Base-by-base conservation (phyloP, 129 eudicot genomes). In the Deinandra increscens region DNA sequence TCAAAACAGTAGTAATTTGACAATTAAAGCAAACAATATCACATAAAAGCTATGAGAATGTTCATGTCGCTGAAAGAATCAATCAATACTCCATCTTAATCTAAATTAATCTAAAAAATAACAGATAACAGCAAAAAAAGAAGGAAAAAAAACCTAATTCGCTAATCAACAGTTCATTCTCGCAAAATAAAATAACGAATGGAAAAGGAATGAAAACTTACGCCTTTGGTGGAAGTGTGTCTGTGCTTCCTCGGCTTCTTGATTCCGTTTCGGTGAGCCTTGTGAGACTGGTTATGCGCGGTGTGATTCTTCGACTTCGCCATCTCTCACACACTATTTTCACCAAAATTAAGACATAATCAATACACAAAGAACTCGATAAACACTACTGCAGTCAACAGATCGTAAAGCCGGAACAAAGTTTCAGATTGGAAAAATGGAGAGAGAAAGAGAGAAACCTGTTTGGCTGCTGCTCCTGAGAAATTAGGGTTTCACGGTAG, bases 271-370 rank as follows among this genome's bases (percentile, higher is more conserved):
- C 73, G 77, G 81, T 90, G 97, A 45, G 96, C 96, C 81, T 89
- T 89, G 78, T 51, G 14, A 3, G 96, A 89, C 83, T 89, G 96
- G 77, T 89, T 89, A 74, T 89, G 96, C 4, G 96, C 96, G 13
- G 96, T 89, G 82, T 89, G 96, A 74, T 89, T 89, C 96, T 83
- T 89, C 80, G 89, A 86, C 72, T 88, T 88, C 7, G 95, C 95
- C 91, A 88, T 88, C 53, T 67, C 58, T 63, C 44, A 12, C 15
- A 19, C n/a, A 41, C 66, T 23, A 18, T n/a, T 48, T 46, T 8
- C 58, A 76, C 26, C 31, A 19, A 9, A 74, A 7, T 41, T 26
- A 6, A 19, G 51, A 26, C 50, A 64, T n/a, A 15, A 65, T 74
- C 9, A 74, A 64, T 1, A 64, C 72, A 64, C 34, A 10, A 26